Base-by-base conservation (phyloP, 352 stramenopile species). In the Hyaloperonospora arabidopsidis region DNA sequence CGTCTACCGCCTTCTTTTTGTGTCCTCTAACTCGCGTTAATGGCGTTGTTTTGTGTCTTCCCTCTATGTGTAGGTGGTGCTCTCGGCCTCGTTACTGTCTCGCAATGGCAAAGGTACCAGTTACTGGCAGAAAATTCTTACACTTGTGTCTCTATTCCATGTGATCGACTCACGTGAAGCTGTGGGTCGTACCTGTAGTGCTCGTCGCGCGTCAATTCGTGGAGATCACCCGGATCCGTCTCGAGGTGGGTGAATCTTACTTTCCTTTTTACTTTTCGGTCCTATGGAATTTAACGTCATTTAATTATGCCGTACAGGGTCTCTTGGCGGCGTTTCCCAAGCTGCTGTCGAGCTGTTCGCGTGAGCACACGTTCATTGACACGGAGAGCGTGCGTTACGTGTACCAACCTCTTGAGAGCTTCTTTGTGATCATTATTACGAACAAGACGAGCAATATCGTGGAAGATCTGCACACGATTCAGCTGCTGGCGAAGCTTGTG, bases 401-500 rank as follows among this genome's bases (percentile, higher is more conserved):
- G 52, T 99, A 98, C 72, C 96, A 99, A 63, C 95, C 96, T 19
- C 86, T 99, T 23, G 97, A 99, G 68, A 96, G 84, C 50, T 95
- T 98, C 54, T 99, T 97, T 68, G 78, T 99, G 45, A 72, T 99
- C 10, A 88, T 99, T 45, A 97, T 99, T 49, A 99, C 97, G 38
- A 99, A 98, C 70, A 98, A 98, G 79, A 97, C 89, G 49, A 97
- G 84, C 52, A 99, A 99, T 76, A 99, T 99, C 69, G 96, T 99
- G 39, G 92, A 99, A 67, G 97, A 99, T 76, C 67, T 99, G 57
- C 94, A 98, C 54, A 99, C 96, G 34, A 90, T 99, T 32, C 91
- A 97, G 53, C 65, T 99, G 54, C 78, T 99, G 32, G 88, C 95
- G 28, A 99, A 99, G 78, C 87, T 98, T 35, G 89, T 98, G 52